phyloP scores from a whole-genome alignment of 192 early-diverging fungal species.

The Podila epicladia region DNA sequence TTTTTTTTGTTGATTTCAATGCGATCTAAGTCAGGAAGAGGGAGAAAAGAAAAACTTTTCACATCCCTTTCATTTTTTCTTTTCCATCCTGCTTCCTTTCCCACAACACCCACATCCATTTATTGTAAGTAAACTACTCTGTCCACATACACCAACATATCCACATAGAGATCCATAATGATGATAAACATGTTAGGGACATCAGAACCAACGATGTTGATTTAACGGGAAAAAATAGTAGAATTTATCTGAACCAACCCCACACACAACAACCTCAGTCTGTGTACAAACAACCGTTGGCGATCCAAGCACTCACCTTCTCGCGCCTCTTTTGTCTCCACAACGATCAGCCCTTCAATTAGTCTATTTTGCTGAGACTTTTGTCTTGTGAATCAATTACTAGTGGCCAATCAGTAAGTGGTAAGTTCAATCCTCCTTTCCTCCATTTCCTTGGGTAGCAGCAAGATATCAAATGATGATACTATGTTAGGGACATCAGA shows the following conservation, averaged over 20 bases:
- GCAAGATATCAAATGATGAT: slow-evolving; percentile 10
- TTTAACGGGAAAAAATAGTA: slow-evolving; percentile 12
- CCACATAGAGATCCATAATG: not conserved
- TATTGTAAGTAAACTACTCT: no score
- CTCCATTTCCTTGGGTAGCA: no score
- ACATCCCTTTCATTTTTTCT: no score
- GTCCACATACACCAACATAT: not conserved
- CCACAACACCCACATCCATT: no score
- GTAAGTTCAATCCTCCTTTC: not conserved
- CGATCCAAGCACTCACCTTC: no score
- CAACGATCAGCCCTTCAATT: no score
- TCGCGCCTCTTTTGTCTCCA: no score
- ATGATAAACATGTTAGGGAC: slow-evolving; percentile 13
- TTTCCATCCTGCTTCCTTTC: no score
- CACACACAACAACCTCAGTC: not conserved
- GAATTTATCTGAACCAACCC: slow-evolving; percentile 4
- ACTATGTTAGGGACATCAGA: slow-evolving; percentile 25
- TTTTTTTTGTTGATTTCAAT: no score
- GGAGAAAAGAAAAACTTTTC: no score
- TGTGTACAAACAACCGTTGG: not conserved
- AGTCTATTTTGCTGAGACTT: not conserved
- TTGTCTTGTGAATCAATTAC: not conserved
- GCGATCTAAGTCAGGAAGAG: no score
- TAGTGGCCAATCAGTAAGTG: not conserved
- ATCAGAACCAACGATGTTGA: not conserved